Evolutionary conservation across 2,329 filamentous ascomycete genomes (phyloP).

Genomic region (Biscogniauxia marginata): DNA sequence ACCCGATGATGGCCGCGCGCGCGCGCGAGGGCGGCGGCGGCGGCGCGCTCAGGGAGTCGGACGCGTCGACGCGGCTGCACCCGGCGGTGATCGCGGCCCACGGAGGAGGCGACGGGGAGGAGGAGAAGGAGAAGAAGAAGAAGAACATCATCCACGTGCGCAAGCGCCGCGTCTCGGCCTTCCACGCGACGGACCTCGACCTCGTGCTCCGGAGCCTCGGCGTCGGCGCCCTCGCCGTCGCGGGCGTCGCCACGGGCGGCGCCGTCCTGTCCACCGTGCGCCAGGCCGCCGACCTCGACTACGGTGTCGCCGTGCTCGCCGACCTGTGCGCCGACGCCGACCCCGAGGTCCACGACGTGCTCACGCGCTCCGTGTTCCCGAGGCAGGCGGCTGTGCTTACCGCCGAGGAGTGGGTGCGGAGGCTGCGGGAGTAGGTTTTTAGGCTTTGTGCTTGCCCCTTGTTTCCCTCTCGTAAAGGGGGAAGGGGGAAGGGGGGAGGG

Average conservation of each 20-base stretch:
- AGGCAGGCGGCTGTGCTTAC: constrained; percentile 29
- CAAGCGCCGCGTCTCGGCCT: constrained; percentile 37
- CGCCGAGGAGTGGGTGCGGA: constrained; percentile 30
- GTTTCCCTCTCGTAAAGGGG: too few relatives aligned
- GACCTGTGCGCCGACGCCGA: constrained; percentile 37
- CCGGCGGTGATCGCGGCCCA: constrained; percentile 17
- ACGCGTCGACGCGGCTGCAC: constrained; percentile 21
- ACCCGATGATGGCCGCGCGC: constrained; percentile 17
- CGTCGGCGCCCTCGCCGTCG: constrained; percentile 31
- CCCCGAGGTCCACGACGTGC: constrained; percentile 31
- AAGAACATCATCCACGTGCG: constrained; percentile 34
- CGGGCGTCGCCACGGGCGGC: constrained; percentile 35
- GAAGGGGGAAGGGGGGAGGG: not conserved
- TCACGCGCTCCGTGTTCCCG: constrained; percentile 35
- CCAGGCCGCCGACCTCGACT: constrained; percentile 37
- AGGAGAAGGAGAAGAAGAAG: too few relatives aligned
- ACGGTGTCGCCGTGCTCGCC: constrained; percentile 31
- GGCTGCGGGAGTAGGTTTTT: constrained; percentile 1
- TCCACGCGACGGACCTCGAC: constrained; percentile 35
- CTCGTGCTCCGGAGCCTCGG: constrained; percentile 31
- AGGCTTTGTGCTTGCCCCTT: too few relatives aligned
- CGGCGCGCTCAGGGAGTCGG: constrained; percentile 27
- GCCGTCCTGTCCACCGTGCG: constrained; percentile 38
- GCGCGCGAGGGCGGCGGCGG: constrained; percentile 14
- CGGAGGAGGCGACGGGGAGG: constrained; percentile 9